Percentiles rank a stretch among this genome's conserved stretches.
phyloP scores from a whole-genome alignment of 179 eudicot species.

The Pouteria campechiana region DNA sequence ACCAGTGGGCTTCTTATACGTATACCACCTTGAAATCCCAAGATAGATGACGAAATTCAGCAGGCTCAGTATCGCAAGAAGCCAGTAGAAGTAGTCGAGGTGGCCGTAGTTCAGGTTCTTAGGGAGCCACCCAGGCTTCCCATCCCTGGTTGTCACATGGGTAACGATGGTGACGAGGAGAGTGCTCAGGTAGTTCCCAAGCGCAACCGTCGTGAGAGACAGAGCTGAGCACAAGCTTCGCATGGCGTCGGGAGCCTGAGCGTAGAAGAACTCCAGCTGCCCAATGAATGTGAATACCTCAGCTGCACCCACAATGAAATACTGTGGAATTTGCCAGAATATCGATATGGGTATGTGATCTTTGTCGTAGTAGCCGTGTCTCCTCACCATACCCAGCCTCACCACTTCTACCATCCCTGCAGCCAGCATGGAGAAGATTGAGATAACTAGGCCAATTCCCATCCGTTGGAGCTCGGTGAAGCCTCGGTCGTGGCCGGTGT shows the following conservation, averaged over 20 bases:
- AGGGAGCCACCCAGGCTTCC: slow-evolving; percentile 28
- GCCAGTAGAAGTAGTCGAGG: slow-evolving; percentile 31
- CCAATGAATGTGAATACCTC: slow-evolving; percentile 30
- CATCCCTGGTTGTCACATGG: slow-evolving; percentile 12
- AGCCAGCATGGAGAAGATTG: slow-evolving; percentile 43
- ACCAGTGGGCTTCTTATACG: slow-evolving; percentile 23
- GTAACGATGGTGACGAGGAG: slow-evolving; percentile 25
- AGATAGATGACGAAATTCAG: slow-evolving; percentile 18
- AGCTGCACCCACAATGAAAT: slow-evolving; percentile 26
- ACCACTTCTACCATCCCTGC: slow-evolving; percentile 45
- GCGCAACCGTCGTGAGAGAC: slow-evolving; percentile 15
- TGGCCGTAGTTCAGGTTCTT: slow-evolving; percentile 29
- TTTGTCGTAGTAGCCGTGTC: slow-evolving; percentile 18
- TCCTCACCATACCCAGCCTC: slow-evolving; percentile 25
- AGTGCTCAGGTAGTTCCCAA: slow-evolving; percentile 29
- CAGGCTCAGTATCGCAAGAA: slow-evolving; percentile 18
- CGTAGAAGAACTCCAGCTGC: slow-evolving; percentile 30
- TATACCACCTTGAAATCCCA: slow-evolving; percentile 16
- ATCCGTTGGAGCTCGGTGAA: slow-evolving; percentile 67
- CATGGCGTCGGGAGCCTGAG: slow-evolving; percentile 33
- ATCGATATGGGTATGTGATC: slow-evolving; percentile 21
- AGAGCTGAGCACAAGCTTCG: slow-evolving; percentile 30
- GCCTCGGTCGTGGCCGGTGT: slow-evolving; percentile 43
- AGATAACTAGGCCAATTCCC: slow-evolving; percentile 58
- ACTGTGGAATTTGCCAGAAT: slow-evolving; percentile 35